Base-by-base conservation (phyloP, 768 basidiomycete species). In the Russula sp. region DNA sequence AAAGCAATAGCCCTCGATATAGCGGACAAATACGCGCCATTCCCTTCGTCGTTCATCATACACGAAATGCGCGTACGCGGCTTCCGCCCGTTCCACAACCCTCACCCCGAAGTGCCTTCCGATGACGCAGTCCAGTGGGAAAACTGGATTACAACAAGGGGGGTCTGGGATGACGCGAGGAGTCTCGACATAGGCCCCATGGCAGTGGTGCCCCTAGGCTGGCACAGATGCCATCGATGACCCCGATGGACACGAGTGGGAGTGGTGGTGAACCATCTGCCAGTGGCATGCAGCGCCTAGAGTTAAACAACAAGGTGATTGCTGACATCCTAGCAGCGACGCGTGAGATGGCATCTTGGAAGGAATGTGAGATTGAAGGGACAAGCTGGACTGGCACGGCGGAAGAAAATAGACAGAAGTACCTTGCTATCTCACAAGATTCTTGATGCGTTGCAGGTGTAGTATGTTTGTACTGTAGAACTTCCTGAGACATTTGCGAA, bases 41-140 rank as follows among this genome's bases (percentile, higher is more conserved):
- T 76, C 67, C 72, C 75, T 44, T 64, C 72, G 52, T 59, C 75
- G 22, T 75, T 77, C 66, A 71, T 75, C 46, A 67, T 74, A 57
- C 76, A 76, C 51, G 75, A 78, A 66, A 74, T 75, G 73, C 74
- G 76, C 13, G 74, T 75, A 57, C 74, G 73, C 44, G 75, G 69
- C 22, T 70, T 62, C 50, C 40, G 73, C 59, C 75, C 73, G 48
- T 77, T 76, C 59, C 3, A 9, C 13, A 8, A 14, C 36, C 62
- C 71, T 71, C 26, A 14, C 63, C 73, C 67, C 26, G 24, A 3
- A 44, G 46, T 73, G 0, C 66, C 72, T 28, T 48, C 59, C 62
- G 61, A 70, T 0, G 2, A 36, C 13, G 14, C 6, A 10, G 26
- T 24, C 36, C 0, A 36, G 3, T 62, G 64, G 64, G 59, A 65